Evolutionary conservation across 208 protist species (phyloP), one percentile per base, ranked within the genome.

Genomic region (Trypanosoma caninum): DNA sequence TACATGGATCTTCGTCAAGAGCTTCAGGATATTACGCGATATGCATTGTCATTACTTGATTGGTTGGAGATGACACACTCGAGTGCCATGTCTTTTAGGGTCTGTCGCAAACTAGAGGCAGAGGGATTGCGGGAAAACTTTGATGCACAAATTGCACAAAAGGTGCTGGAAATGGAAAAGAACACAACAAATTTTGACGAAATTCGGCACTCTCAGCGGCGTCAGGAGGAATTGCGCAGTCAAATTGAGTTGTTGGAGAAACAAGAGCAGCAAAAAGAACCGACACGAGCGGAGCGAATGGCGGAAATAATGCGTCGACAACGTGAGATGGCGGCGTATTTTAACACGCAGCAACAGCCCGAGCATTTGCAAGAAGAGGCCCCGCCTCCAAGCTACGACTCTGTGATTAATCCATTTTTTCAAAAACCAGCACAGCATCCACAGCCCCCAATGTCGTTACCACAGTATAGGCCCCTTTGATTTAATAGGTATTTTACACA

Each of bases 61-160:
- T 58, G 73, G n/a, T 58, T 92, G 44, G 78, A 89, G 40, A 40
- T 25, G 16, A 76, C 69, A 16, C 69, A 89, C 10, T 63, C 63
- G 25, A 65, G 61, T 33, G 80, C 82, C 27, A 73, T 82, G 68
- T 89, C 84, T 13, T 92, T 90, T 55, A 65, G 55, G 6, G 66
- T 74, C 34, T 80, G 72, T 35, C 82, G 82, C 20, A 58, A 83
- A 58, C 58, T 86, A 25, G 66, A 84, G 54, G 84, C 84, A 16
- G 65, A 85, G 57, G 78, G 79, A 40, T 60, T 86, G 47, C 65
- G 82, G 63, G 65, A 54, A 20, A 58, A 64, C 0, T 54, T 94
- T 22, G 88, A 94, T 62, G 69, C 33, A 55, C 75, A 90, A 68
- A 89, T 94, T 47, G 80, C 82, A 0, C 59, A 65, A n/a, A 89